Evolutionary conservation across 2,329 filamentous ascomycete species (phyloP).

Genomic region (Exophiala oligosperma): DNA sequence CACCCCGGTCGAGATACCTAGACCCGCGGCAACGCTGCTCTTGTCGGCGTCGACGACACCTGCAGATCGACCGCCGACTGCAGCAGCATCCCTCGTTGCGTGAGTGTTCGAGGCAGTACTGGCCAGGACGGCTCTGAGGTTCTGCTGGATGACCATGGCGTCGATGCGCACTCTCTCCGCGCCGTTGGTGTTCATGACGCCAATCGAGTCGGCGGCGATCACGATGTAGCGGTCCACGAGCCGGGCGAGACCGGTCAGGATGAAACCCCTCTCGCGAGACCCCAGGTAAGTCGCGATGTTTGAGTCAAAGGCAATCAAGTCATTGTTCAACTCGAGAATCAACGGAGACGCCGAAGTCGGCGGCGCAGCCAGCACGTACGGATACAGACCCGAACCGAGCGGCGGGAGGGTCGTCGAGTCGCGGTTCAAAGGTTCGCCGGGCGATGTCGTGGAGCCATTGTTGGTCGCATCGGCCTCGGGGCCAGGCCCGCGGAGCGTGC

Average conservation of each 20-base stretch:
- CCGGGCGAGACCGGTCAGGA: constrained; percentile 72
- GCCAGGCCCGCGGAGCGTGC: constrained; percentile 59
- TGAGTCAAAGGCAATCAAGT: constrained; percentile 85
- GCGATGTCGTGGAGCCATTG: constrained; percentile 27
- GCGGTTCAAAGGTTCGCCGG: constrained; percentile 35
- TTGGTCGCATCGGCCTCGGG: constrained; percentile 6
- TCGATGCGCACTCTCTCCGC: constrained; percentile 89
- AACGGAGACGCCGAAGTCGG: constrained; percentile 56
- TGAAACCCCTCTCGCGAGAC: constrained; percentile 68
- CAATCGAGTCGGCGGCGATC: constrained; percentile 67
- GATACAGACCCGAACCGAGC: constrained; percentile 44
- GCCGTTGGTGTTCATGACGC: constrained; percentile 80
- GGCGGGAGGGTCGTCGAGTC: constrained; percentile 50
- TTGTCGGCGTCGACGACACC: constrained; percentile 4
- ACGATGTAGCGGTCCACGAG: constrained; percentile 81
- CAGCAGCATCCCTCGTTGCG: constrained; percentile 14
- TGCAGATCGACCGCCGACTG: not conserved
- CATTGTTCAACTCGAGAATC: constrained; percentile 79
- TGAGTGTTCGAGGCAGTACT: constrained; percentile 17
- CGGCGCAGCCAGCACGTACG: constrained; percentile 43
- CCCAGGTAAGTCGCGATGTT: constrained; percentile 73
- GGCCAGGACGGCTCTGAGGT: constrained; percentile 83
- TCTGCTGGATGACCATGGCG: constrained; percentile 92
- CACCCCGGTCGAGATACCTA: constrained; percentile 19
- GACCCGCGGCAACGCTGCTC: constrained; percentile 12